Percentiles rank a stretch among this genome's conserved stretches.
Conservation (phyloP, 805 yeast genomes). For the Teunomyces aglyptinius region DNA sequence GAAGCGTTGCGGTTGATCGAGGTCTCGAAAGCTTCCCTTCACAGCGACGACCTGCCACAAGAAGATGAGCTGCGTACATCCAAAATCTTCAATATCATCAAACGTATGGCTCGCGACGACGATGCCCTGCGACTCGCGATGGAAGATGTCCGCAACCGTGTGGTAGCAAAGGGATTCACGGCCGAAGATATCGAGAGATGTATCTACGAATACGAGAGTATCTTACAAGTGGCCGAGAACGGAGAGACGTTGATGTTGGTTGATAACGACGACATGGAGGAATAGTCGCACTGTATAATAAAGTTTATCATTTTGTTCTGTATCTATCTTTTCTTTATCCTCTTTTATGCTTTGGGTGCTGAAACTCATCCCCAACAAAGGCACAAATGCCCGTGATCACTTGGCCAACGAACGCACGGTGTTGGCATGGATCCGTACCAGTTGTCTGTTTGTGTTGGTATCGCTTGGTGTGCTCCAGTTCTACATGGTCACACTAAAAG, state of each 20-base stretch:
- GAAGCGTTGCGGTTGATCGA: slow-evolving; percentile 87
- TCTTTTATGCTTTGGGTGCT: not conserved
- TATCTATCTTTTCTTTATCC: not conserved
- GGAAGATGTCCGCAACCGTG: slow-evolving; percentile 57
- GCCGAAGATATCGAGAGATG: slow-evolving; percentile 74
- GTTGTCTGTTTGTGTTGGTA: slow-evolving; percentile 21
- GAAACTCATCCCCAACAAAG: slow-evolving; percentile 17
- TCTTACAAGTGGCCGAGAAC: slow-evolving; percentile 76
- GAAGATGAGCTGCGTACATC: slow-evolving; percentile 69
- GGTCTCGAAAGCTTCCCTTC: slow-evolving; percentile 83
- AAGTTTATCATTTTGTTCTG: not conserved
- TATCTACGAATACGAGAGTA: slow-evolving; percentile 66
- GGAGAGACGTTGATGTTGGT: slow-evolving; percentile 62
- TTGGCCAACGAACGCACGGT: slow-evolving; percentile 35
- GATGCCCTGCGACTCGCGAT: slow-evolving; percentile 19
- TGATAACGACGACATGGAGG: slow-evolving; percentile 30
- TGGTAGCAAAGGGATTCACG: slow-evolving; percentile 80
- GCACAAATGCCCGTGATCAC: slow-evolving; percentile 40
- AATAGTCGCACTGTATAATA: slow-evolving; percentile 6
- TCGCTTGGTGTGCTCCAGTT: slow-evolving; percentile 25
- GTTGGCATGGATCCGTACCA: slow-evolving; percentile 29
- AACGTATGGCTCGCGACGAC: slow-evolving; percentile 47
- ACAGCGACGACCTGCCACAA: slow-evolving; percentile 43
- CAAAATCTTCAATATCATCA: slow-evolving; percentile 69
- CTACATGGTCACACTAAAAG: slow-evolving; percentile 16